A percentile compares a stretch with the other conserved stretches of the same genome.
Conservation (phyloP, 768 basidiomycete genomes). For the Pleurotus djamor region DNA sequence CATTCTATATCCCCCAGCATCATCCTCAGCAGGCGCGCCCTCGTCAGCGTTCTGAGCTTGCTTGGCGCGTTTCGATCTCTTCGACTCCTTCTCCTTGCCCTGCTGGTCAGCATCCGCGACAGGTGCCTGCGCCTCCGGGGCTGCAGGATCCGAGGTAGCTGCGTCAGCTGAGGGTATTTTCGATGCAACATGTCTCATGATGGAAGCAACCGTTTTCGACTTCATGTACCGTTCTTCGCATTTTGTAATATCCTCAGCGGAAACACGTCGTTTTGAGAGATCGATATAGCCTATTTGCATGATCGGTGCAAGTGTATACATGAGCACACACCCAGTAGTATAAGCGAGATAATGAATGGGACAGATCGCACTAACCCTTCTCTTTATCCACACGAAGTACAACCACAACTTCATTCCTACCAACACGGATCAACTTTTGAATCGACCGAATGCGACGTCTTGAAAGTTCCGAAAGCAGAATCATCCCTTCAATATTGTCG, state of each 20-base stretch:
- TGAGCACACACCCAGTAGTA: background rate
- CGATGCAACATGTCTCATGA: conserved; percentile 88
- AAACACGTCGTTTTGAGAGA: conserved; percentile 96
- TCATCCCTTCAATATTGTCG: conserved; percentile 99
- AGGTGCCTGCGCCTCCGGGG: conserved; percentile 1
- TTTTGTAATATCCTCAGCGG: conserved; percentile 97
- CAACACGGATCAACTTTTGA: conserved; percentile 96
- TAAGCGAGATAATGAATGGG: background rate
- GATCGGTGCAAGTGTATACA: background rate
- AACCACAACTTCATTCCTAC: conserved; percentile 97
- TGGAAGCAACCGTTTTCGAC: conserved; percentile 92
- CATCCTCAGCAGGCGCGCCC: conserved; percentile 32
- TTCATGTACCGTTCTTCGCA: conserved; percentile 99
- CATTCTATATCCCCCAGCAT: background rate
- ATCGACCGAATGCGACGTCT: conserved; percentile 95
- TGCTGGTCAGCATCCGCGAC: background rate
- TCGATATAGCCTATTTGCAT: conserved; percentile 85
- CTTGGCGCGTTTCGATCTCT: conserved; percentile 44
- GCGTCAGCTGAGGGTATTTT: conserved; percentile 57
- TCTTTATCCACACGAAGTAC: conserved; percentile 98
- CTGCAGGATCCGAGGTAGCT: conserved; percentile 21
- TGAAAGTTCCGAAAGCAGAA: conserved; percentile 96
- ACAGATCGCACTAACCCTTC: conserved; percentile 63
- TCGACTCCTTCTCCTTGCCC: conserved; percentile 41
- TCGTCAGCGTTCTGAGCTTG: conserved; percentile 41